These are phyloP conservation scores for Phaeoacremonium minimum DNA, from an alignment of 2,329 filamentous ascomycete genomes.

Conservation along the genomic window DNA sequence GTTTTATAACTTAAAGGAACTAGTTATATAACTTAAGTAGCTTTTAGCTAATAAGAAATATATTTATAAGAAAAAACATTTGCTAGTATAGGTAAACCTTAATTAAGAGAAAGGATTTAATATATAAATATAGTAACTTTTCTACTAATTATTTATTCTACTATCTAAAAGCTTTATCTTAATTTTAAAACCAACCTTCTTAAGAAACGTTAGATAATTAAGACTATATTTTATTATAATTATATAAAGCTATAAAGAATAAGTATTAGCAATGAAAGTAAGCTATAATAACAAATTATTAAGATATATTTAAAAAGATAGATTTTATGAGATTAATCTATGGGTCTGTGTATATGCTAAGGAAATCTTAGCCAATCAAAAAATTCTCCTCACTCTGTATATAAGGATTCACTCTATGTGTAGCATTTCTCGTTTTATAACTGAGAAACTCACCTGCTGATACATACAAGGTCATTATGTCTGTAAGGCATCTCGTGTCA, in stretches of 20 bases:
- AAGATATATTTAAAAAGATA: neutral
- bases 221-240: neutral
- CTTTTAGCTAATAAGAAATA: too few relatives aligned
- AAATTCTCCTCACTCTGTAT: too few relatives aligned
- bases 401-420: too few relatives aligned
- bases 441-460: too few relatives aligned
- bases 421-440: too few relatives aligned
- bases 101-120: neutral
- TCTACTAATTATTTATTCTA: too few relatives aligned
- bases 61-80: neutral
- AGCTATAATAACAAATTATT: neutral
- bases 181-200: constrained; percentile 2
- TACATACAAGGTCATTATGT: too few relatives aligned
- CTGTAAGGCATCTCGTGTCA: too few relatives aligned
- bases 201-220: neutral
- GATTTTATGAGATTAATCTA: too few relatives aligned
- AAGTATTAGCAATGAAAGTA: too few relatives aligned
- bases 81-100: neutral
- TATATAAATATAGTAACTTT: neutral
- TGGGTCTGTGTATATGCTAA: too few relatives aligned
- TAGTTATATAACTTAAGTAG: neutral
- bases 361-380: too few relatives aligned
- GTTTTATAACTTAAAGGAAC: neutral
- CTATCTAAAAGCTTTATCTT: neutral
- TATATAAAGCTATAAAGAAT: neutral